These are phyloP conservation scores for Edaphochlamys debaryana DNA, from an alignment of 139 green algal species.

Conservation along the genomic window DNA sequence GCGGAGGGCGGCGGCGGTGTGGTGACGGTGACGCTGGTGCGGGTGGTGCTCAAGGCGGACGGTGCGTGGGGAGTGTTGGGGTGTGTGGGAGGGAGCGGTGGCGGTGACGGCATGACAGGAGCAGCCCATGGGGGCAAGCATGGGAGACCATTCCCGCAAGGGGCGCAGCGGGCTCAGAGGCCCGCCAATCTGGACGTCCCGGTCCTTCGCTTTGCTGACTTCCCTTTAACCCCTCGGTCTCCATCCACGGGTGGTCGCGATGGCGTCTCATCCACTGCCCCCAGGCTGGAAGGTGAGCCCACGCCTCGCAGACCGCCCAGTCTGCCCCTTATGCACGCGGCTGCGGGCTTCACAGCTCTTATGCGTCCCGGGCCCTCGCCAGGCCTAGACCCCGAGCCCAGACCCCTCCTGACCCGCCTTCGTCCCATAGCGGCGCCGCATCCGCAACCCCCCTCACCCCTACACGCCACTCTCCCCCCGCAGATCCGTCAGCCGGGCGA, in stretches of 20 bases:
- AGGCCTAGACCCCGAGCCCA: no score
- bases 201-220: not conserved
- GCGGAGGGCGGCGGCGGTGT: not conserved
- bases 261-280: not conserved
- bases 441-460: not conserved
- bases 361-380: no score
- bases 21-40: constrained; percentile 15
- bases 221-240: no score
- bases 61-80: constrained; percentile 4
- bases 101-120: not conserved
- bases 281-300: constrained; percentile 11
- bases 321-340: no score
- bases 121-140: no score
- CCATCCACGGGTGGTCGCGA: no score
- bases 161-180: no score
- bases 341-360: no score
- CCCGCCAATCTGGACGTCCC: not conserved
- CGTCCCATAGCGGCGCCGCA: not conserved
- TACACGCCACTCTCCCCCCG: not conserved
- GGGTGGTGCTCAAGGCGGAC: constrained; percentile 40
- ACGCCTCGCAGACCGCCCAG: no score
- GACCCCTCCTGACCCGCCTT: not conserved
- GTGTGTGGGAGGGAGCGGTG: not conserved
- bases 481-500: constrained; percentile 30
- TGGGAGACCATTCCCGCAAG: no score